Base-by-base conservation (phyloP, 345 rosid genomes). In the Atalantia buxifolia region DNA sequence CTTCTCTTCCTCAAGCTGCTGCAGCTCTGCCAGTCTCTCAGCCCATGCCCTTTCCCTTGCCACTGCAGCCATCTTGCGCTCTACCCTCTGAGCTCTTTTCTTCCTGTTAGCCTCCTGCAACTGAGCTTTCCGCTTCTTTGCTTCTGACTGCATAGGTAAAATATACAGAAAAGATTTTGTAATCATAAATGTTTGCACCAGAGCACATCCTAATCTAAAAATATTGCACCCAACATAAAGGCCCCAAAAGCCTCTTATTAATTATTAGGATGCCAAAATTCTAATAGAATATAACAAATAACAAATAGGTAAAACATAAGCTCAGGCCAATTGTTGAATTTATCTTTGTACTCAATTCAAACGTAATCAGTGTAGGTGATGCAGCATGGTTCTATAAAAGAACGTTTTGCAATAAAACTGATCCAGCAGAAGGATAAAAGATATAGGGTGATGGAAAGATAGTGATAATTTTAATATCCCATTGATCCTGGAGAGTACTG, bases 41-140 rank as follows among this genome's bases (percentile, higher is more conserved):
- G 90, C 86, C 99, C 98, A 92, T 35, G 90, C 95, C 76, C 98
- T 87, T 40, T 96, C 98, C 83, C 99, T 92, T 56, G 97, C 94
- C 67, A 89, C 97, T 14, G 92, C 90, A 82, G 97, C 98, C 97
- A 92, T 92, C 85, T 90, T 90, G 56, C 90, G 89, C 72, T 90
- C 92, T 62, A 89, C 90, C 77, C 80, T 84, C 78, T 84, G 61
- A 77, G 82, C 85, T 75, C 81, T 84, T 86, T 92, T 96, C 92
- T 85, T 92, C 83, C 90, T 78, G 22, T 89, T 94, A 45, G 98
- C 98, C 83, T 89, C 97, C 85, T 92, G 92, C 85, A 96, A 45
- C 80, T 82, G 87, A 66, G 88, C 97, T 85, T 90, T 92, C 81
- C 98, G 89, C 87, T 92, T 94, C 94, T 96, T 96, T 60, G 88